Evolutionary conservation across 306 rosid species (phyloP).

Genomic region (Neltuma alba): DNA sequence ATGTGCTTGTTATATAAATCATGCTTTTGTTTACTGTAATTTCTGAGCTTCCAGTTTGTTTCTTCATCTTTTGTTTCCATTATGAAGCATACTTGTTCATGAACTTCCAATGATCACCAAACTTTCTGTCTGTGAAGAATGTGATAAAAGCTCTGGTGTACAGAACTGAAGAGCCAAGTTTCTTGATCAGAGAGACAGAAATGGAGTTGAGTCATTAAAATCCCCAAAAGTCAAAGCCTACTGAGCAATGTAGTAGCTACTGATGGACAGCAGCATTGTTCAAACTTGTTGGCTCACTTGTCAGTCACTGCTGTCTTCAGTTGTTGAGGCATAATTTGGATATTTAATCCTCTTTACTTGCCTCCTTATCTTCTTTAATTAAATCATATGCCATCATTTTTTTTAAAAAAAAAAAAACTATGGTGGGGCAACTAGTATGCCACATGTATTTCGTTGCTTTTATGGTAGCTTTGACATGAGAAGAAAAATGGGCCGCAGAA

Average conservation of each 20-base stretch:
- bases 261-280: neutral
- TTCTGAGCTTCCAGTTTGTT: constrained; percentile 32
- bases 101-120: neutral
- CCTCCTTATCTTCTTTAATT: neutral
- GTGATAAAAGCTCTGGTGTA: neutral
- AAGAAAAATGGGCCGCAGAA: neutral
- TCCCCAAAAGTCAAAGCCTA: neutral
- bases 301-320: neutral
- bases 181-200: neutral
- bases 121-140: neutral
- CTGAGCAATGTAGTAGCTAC: neutral
- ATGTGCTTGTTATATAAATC: constrained; percentile 53
- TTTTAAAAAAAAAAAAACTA: neutral
- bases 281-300: neutral
- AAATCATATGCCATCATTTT: neutral
- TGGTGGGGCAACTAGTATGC: neutral
- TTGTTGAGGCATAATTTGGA: neutral
- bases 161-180: neutral
- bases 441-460: neutral
- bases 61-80: neutral
- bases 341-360: neutral
- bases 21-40: constrained; percentile 39
- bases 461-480: neutral
- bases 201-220: constrained; percentile 2
- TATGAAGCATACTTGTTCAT: constrained; percentile 5